Conservation (phyloP, 1,284 basidiomycete genomes). For the Moniliophthora roreri region DNA sequence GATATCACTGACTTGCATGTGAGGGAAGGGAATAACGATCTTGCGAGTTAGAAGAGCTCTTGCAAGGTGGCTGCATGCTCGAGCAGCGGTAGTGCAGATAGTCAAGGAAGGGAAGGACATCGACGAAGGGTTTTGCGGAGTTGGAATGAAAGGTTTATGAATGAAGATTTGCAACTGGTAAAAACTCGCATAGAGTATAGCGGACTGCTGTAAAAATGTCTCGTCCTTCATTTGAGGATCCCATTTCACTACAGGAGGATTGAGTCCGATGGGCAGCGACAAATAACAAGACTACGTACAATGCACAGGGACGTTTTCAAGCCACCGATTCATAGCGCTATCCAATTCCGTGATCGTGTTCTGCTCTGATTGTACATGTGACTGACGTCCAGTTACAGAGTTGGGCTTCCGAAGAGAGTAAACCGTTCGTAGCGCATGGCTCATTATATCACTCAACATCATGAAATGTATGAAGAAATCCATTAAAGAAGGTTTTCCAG, state of each 20-base stretch:
- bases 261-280: not conserved
- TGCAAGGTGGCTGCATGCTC: constrained; percentile 62
- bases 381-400: constrained; percentile 20
- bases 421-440: constrained; percentile 61
- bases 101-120: constrained; percentile 59
- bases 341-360: constrained; percentile 64
- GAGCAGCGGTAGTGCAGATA: constrained; percentile 69
- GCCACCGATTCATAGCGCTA: constrained; percentile 67
- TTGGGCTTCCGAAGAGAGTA: constrained; percentile 38
- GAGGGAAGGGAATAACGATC: constrained; percentile 28
- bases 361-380: constrained; percentile 44
- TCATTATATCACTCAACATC: constrained; percentile 62
- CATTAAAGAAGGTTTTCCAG: constrained; percentile 48
- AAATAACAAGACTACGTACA: constrained; percentile 30
- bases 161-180: constrained; percentile 65
- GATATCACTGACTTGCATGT: constrained; percentile 29
- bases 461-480: constrained; percentile 58
- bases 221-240: constrained; percentile 52
- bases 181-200: constrained; percentile 56
- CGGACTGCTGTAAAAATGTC: constrained; percentile 58
- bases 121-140: constrained; percentile 43
- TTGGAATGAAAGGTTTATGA: constrained; percentile 70
- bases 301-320: constrained; percentile 61
- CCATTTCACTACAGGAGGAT: constrained; percentile 48
- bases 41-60: constrained; percentile 35